A percentile compares a stretch with the other conserved stretches of the same genome.
Conservation (phyloP, 2,329 filamentous ascomycete species). For the Fusarium sarcochroum region DNA sequence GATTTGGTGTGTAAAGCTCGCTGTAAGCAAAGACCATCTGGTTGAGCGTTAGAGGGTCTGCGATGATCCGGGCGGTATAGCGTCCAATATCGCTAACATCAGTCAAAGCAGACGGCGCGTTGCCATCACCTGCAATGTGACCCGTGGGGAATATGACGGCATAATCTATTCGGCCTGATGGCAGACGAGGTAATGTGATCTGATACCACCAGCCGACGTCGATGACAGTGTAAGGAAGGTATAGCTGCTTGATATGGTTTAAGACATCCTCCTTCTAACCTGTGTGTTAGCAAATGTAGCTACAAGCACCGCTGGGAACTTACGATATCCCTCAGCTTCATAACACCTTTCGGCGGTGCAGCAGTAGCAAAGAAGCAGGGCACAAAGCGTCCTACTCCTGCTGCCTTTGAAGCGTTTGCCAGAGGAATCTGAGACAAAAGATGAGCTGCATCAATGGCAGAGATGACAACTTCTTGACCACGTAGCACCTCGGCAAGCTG, state of each 20-base stretch:
- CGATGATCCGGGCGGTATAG: slow-evolving; percentile 65
- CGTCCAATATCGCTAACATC: slow-evolving; percentile 66
- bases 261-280: slow-evolving; percentile 64
- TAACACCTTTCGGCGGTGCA: slow-evolving; percentile 57
- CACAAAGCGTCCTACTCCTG: slow-evolving; percentile 66
- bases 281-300: not conserved
- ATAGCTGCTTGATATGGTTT: slow-evolving; percentile 61
- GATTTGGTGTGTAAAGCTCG: slow-evolving; percentile 60
- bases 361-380: slow-evolving; percentile 65
- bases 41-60: slow-evolving; percentile 67
- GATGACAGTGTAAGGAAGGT: slow-evolving; percentile 68
- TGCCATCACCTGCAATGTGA: slow-evolving; percentile 61
- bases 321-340: slow-evolving; percentile 30
- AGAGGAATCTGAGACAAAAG: slow-evolving; percentile 62
- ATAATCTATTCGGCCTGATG: slow-evolving; percentile 43
- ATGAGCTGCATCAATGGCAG: slow-evolving; percentile 47
- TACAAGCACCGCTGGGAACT: fast-evolving
- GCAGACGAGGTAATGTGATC: slow-evolving; percentile 50
- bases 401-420: slow-evolving; percentile 62
- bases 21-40: slow-evolving; percentile 64
- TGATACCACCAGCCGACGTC: slow-evolving; percentile 74
- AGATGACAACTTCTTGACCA: slow-evolving; percentile 61
- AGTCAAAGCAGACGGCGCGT: slow-evolving; percentile 59
- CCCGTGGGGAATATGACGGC: slow-evolving; percentile 51
- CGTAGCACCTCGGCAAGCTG: slow-evolving; percentile 58